Evolutionary conservation across 2,329 filamentous ascomycete genomes (phyloP), one percentile per base, ranked within the genome.

Genomic region (Fusarium continuum): DNA sequence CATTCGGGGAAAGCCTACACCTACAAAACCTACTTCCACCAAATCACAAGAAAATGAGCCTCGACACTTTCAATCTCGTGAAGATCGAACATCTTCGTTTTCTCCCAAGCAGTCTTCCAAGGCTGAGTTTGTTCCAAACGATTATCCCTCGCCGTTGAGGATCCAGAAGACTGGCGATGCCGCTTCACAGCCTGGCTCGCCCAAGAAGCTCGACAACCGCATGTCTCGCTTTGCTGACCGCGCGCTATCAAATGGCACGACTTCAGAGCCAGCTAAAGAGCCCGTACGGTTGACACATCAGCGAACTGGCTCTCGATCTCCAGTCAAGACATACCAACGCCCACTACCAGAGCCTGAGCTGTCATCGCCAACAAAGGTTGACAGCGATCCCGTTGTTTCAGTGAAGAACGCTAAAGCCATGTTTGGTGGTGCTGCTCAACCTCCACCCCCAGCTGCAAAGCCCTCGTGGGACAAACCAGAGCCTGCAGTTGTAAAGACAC

Each of bases 181-280:
- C 23, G 61, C 70, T 13, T 76, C 80, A 1, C 79, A 81, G 56
- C 77, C 83, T 5, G 72, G 80, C 4, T 86, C 86, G 14, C 86
- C 87, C 2, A 81, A 78, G 55, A 87, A 88, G 67, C 75, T 88
- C 17, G 81, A 87, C 65, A 88, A 85, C 72, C 79, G 85, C 49
- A 82, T 87, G 74, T 88, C 86, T 3, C 80, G 75, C 50, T 88
- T 89, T 64, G 64, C 87, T 13, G 83, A 83, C 53, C 80, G 83
- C 35, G 67, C 76, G 19, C 68, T 57, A n/a, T 41, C 64, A 2
- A 50, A 55, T 22, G 54, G 52, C 20, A 69, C 38, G 39, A 74
- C 54, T 71, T 70, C 45, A 7, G 74, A 75, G n/a, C 31, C 65
- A 26, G 22, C 39, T 2, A 72, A 63, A 41, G 72, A 74, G 34